These are phyloP conservation scores for Globisporangium paddicum DNA, from an alignment of 352 stramenopile genomes.

Conservation along the genomic window DNA sequence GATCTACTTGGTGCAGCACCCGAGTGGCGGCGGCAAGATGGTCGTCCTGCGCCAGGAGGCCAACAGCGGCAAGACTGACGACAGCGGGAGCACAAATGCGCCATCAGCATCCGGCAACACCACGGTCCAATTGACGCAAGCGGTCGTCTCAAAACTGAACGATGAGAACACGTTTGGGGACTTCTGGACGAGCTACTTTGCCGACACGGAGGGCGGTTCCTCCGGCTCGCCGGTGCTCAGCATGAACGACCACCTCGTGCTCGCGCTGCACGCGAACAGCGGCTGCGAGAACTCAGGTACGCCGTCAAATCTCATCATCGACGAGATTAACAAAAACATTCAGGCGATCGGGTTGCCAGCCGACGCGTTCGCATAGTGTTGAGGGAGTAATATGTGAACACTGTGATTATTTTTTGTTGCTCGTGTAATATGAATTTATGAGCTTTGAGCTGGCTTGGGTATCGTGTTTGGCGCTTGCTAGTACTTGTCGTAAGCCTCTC, in stretches of 20 bases:
- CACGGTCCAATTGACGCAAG: not conserved
- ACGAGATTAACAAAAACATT: conserved; percentile 30
- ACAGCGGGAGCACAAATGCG: no score
- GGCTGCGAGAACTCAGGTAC: conserved; percentile 38
- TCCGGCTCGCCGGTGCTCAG: conserved; percentile 46
- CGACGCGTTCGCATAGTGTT: conserved; percentile 38
- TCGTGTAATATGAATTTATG: no score
- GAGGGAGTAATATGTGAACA: no score
- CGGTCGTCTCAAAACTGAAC: conserved; percentile 17
- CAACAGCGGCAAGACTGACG: conserved; percentile 29
- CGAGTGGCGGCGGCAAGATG: conserved; percentile 30
- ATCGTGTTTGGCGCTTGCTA: no score
- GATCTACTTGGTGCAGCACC: conserved; percentile 54
- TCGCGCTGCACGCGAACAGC: conserved; percentile 45
- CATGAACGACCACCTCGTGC: conserved; percentile 31
- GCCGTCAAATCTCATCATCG: conserved; percentile 34
- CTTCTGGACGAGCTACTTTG: conserved; percentile 41
- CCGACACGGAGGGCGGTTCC: conserved; percentile 39
- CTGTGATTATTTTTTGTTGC: no score
- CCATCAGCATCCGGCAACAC: no score
- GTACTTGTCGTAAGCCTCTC: no score
- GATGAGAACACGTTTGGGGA: conserved; percentile 21
- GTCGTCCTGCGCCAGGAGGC: conserved; percentile 30
- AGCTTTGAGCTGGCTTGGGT: no score
- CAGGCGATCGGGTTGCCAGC: conserved; percentile 20